phyloP scores from a whole-genome alignment of 805 yeast species.

The Zygosaccharomyces bisporus region DNA sequence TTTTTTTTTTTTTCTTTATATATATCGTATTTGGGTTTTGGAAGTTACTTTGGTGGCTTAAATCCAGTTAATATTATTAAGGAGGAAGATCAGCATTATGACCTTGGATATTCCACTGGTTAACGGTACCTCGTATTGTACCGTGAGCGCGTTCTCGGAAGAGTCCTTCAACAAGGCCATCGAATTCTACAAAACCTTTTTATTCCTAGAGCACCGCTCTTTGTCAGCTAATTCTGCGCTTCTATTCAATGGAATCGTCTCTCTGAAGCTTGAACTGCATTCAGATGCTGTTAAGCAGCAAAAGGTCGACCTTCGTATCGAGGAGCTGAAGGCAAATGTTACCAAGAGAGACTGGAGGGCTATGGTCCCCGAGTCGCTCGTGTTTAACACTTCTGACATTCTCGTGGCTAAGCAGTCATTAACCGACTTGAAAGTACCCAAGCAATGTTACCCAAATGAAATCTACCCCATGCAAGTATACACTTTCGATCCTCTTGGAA shows the following conservation, averaged over 20 bases:
- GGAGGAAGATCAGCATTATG: constrained; percentile 12
- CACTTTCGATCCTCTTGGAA: constrained; percentile 76
- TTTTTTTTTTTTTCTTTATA: not conserved
- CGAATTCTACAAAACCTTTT: constrained; percentile 44
- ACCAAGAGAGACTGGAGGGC: constrained; percentile 47
- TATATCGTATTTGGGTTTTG: not conserved
- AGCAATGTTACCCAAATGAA: constrained; percentile 64
- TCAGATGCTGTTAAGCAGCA: constrained; percentile 15
- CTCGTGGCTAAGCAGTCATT: constrained; percentile 25
- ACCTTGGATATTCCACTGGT: constrained; percentile 33
- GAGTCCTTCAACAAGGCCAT: constrained; percentile 46
- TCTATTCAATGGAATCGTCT: constrained; percentile 24
- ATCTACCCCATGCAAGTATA: constrained; percentile 70
- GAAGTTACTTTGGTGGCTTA: constrained; percentile 25
- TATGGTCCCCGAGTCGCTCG: constrained; percentile 37
- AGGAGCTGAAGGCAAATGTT: constrained; percentile 10
- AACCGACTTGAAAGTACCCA: constrained; percentile 31
- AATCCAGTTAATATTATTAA: constrained; percentile 3
- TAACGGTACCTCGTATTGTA: constrained; percentile 52
- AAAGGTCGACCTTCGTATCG: constrained; percentile 7
- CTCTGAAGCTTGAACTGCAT: constrained; percentile 30
- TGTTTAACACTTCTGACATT: constrained; percentile 30
- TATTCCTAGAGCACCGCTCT: constrained; percentile 18
- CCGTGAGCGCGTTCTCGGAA: constrained; percentile 48
- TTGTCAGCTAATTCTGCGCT: constrained; percentile 10